These are phyloP conservation scores for Pilatotrama ljubarskyi DNA, from an alignment of 768 basidiomycete species.

Conservation along the genomic window DNA sequence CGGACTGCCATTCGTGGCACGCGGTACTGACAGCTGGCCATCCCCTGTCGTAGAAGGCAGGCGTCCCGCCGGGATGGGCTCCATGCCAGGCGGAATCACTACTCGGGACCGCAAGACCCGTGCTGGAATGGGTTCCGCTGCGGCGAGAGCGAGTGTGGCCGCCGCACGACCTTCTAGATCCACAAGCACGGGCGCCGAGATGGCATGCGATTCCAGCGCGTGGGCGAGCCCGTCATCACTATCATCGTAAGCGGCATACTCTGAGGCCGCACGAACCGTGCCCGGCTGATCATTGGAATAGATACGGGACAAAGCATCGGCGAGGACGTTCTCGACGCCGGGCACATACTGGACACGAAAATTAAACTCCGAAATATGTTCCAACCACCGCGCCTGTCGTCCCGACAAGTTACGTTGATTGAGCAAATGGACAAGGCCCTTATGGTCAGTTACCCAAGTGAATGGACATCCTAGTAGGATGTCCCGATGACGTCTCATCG, in stretches of 20 bases:
- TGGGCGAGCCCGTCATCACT: neutral
- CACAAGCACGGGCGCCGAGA: conserved; percentile 19
- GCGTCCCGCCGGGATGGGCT: too few relatives aligned
- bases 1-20: too few relatives aligned
- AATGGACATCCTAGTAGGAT: conserved; percentile 30
- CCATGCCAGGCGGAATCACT: too few relatives aligned
- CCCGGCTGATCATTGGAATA: conserved; percentile 24
- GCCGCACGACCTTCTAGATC: conserved; percentile 15
- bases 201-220: neutral
- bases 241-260: conserved; percentile 23
- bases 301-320: conserved; percentile 27
- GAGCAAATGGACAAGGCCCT: conserved; percentile 24
- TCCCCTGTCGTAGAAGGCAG: too few relatives aligned
- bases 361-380: conserved; percentile 31
- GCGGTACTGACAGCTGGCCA: too few relatives aligned
- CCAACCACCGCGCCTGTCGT: conserved; percentile 32
- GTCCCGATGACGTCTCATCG: conserved; percentile 35
- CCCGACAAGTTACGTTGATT: conserved; percentile 28
- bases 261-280: conserved; percentile 23
- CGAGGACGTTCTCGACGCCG: conserved; percentile 30
- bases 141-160: neutral
- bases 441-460: conserved; percentile 31
- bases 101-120: too few relatives aligned
- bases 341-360: conserved; percentile 33
- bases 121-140: too few relatives aligned